Evolutionary conservation across 306 rosid species (phyloP).

Genomic region (Cucumis sativus): DNA sequence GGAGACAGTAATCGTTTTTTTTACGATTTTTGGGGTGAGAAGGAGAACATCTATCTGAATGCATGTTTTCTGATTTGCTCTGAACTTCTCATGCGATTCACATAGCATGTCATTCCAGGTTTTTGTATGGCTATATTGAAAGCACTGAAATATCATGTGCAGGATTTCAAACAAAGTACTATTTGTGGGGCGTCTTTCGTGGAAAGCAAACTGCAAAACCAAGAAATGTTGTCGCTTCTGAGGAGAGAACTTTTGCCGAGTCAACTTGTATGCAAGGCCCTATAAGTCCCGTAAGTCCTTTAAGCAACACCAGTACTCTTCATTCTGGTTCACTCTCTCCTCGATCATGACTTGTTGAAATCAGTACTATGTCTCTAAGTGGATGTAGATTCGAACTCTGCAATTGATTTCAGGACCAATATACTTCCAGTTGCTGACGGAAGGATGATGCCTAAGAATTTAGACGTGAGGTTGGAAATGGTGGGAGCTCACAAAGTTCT

Average conservation of each 20-base stretch:
- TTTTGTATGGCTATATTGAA: slow-evolving; percentile 1
- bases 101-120: not conserved
- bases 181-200: slow-evolving; percentile 78
- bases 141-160: slow-evolving; percentile 18
- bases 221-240: slow-evolving; percentile 7
- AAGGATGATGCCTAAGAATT: not conserved
- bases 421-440: not conserved
- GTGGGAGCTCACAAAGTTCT: not conserved
- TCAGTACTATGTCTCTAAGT: not conserved
- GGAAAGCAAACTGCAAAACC: slow-evolving; percentile 16
- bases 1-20: not conserved
- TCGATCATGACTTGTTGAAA: not conserved
- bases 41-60: not conserved
- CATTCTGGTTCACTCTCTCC: not conserved
- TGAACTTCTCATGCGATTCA: not conserved
- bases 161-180: slow-evolving; percentile 52
- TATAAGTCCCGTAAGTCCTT: slow-evolving; percentile 14
- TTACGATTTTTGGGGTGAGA: not conserved
- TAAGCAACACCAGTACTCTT: slow-evolving; percentile 18
- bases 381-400: not conserved
- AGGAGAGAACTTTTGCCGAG: slow-evolving; percentile 11
- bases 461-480: not conserved
- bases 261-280: slow-evolving; percentile 11
- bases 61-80: not conserved
- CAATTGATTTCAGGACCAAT: not conserved